These are phyloP conservation scores for Chaetomiaceae sp. DNA, from an alignment of 2,329 filamentous ascomycete genomes.

Conservation along the genomic window DNA sequence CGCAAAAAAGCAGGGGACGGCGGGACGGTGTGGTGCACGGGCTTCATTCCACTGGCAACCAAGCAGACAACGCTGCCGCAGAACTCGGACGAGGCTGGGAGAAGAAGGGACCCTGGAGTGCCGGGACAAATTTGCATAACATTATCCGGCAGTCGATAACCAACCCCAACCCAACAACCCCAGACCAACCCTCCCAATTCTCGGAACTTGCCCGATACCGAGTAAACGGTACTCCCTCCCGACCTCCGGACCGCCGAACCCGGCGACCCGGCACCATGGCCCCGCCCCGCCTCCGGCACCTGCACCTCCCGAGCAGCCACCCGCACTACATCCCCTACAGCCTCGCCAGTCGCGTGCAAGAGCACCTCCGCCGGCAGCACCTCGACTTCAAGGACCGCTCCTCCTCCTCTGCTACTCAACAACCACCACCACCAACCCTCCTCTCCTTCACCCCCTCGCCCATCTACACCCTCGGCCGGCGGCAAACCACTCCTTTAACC, in stretches of 20 bases:
- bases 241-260: neutral
- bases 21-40: neutral
- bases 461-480: conserved; percentile 85
- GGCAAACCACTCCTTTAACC: conserved; percentile 56
- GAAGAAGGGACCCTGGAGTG: too few species aligned
- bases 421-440: conserved; percentile 57
- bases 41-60: neutral
- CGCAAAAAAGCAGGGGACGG: conserved; percentile 14
- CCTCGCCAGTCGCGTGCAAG: conserved; percentile 37
- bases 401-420: too few species aligned
- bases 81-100: too few species aligned
- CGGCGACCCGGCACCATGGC: neutral
- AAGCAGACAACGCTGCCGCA: too few species aligned
- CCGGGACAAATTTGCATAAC: too few species aligned
- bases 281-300: conserved; percentile 34
- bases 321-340: conserved; percentile 34
- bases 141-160: too few species aligned
- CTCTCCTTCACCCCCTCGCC: conserved; percentile 79
- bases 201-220: too few species aligned
- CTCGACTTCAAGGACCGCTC: conserved; percentile 41
- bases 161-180: too few species aligned
- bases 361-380: conserved; percentile 42
- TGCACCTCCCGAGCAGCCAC: conserved; percentile 33
- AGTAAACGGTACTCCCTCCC: too few species aligned
- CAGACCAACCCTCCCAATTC: too few species aligned